Base-by-base conservation (phyloP, 805 yeast genomes). In the Suhomyces sp. region DNA sequence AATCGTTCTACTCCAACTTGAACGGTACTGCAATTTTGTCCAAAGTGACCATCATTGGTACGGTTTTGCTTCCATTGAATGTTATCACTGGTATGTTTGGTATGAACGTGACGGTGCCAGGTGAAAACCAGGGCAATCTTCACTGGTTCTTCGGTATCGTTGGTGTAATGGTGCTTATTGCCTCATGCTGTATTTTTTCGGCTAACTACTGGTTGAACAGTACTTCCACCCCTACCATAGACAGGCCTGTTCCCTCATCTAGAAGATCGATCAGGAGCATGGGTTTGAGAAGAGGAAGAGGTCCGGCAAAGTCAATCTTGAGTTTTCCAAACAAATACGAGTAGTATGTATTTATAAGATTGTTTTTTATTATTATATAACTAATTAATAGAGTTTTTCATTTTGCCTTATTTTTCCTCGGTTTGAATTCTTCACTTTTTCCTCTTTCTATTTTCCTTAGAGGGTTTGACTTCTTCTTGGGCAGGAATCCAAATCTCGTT, bases 321-420 rank as follows among this genome's bases (percentile, higher is more conserved):
- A 73, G 77, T 51, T 70, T 68, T 51, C 73, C 76, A 6, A 70
- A 71, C 51, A 69, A 69, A 50, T 70, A 70, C 52, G 74, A 70
- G 27, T 70, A 60, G 15, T 36, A 3, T 23, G 22, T 15, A 27
- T 46, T 15, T 27, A 26, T 12, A 27, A 22, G 5, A 33, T 8
- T 45, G 27, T 46, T 15, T 27, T 46, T 13, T 44, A 33, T n/a
- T 45, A 45, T 29, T 29, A 29, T 13, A 15, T 44, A 19, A 17
- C 42, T 38, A 38, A 17, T 38, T 38, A 38, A 38, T 38, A 38
- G 42, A 29, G 22, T 17, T 38, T 47, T 47, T 13, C 24, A 8
- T 10, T 33, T 49, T 53, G 44, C 13, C 42, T 45, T 38, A 19
- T 19, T 3, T 19, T 3, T 19, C 3, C 19, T 19, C 19, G 19